Evolutionary conservation across 768 basidiomycete genomes (phyloP).

Genomic region (Lactarius pseudohatsudake): DNA sequence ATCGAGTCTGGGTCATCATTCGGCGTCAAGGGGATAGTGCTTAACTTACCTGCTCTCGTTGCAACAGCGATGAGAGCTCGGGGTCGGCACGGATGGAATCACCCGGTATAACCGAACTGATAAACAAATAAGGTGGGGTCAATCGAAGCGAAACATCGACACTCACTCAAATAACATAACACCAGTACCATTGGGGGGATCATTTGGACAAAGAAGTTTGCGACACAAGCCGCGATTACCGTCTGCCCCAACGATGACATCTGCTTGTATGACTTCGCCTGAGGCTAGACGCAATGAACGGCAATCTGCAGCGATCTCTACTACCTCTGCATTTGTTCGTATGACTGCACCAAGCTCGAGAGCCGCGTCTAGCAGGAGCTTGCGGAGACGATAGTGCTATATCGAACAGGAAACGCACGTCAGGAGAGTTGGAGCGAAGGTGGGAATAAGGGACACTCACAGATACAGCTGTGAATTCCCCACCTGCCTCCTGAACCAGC

Average conservation of each 20-base stretch:
- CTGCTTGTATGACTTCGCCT: constrained; percentile 37
- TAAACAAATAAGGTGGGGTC: not conserved
- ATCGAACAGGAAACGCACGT: not conserved
- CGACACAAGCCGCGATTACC: constrained; percentile 35
- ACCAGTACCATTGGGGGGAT: constrained; percentile 28
- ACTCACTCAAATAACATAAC: constrained; percentile 35
- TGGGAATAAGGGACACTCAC: constrained; percentile 27
- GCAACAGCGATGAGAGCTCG: constrained; percentile 17
- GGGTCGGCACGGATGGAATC: constrained; percentile 26
- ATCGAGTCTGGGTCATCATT: not conserved
- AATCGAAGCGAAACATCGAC: not conserved
- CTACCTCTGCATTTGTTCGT: constrained; percentile 34
- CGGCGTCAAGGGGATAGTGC: not conserved
- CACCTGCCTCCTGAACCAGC: constrained; percentile 35
- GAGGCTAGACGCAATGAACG: constrained; percentile 34
- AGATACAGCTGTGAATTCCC: constrained; percentile 36
- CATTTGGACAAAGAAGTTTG: constrained; percentile 18
- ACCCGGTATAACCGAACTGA: constrained; percentile 27
- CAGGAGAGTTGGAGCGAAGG: no score
- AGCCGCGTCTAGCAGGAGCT: constrained; percentile 36
- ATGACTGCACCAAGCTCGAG: constrained; percentile 32
- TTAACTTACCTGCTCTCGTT: constrained; percentile 22
- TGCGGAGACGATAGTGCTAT: constrained; percentile 38
- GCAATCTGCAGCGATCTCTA: constrained; percentile 30
- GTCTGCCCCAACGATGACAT: constrained; percentile 41